Evolutionary conservation across 352 stramenopile genomes (phyloP).

Genomic region (Globisporangium acanthophoron): DNA sequence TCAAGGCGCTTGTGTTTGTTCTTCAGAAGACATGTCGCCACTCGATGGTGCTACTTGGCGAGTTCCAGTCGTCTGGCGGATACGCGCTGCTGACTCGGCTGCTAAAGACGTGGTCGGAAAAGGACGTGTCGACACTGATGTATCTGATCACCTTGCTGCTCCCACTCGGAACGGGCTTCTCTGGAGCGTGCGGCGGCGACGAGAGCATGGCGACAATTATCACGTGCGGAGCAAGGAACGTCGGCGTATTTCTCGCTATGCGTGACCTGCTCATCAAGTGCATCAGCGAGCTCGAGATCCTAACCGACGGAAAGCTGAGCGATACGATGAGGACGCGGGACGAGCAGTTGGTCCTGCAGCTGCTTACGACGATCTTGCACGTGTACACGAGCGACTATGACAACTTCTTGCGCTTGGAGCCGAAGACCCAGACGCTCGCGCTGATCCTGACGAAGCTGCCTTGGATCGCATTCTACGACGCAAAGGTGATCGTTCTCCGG

Average conservation of each 20-base stretch:
- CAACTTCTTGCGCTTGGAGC: slow-evolving; percentile 67
- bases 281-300: slow-evolving; percentile 24
- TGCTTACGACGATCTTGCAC: slow-evolving; percentile 60
- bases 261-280: slow-evolving; percentile 60
- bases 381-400: slow-evolving; percentile 70
- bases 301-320: slow-evolving; percentile 3
- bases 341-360: slow-evolving; percentile 51
- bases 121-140: slow-evolving; percentile 36
- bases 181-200: slow-evolving; percentile 23
- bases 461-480: slow-evolving; percentile 44
- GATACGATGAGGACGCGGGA: slow-evolving; percentile 13
- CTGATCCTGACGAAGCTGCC: slow-evolving; percentile 64
- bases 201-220: slow-evolving; percentile 37
- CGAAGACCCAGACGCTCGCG: slow-evolving; percentile 60
- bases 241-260: slow-evolving; percentile 52
- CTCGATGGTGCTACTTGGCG: slow-evolving; percentile 54
- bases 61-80: slow-evolving; percentile 59
- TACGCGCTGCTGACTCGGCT: slow-evolving; percentile 47
- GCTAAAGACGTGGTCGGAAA: slow-evolving; percentile 34
- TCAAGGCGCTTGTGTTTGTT: slow-evolving; percentile 48
- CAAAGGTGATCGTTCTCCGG: slow-evolving; percentile 61
- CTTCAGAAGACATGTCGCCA: slow-evolving; percentile 62
- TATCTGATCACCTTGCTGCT: slow-evolving; percentile 52
- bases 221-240: slow-evolving; percentile 51
- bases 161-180: slow-evolving; percentile 46